Conservation (phyloP, 176 grass and related monocot genomes). For the Neostapfia colusana region DNA sequence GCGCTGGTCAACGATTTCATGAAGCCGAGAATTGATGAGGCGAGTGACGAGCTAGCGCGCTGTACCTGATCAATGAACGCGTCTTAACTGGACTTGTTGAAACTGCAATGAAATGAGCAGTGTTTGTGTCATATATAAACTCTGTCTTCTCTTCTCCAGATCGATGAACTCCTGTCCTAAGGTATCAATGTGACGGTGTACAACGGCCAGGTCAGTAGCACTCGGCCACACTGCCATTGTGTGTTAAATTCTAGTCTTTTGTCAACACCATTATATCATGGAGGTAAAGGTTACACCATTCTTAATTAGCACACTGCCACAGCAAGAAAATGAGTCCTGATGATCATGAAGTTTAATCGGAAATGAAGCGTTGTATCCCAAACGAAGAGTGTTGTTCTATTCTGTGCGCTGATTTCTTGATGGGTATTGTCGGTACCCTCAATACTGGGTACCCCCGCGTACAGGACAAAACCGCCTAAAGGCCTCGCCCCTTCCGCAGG, state of each 20-base stretch:
- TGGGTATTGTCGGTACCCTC: too few species aligned
- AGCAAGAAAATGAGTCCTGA: neutral
- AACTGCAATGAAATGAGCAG: too few species aligned
- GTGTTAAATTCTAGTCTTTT: neutral
- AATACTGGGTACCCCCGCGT: too few species aligned
- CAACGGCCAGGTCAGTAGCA: constrained; percentile 56
- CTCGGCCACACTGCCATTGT: neutral
- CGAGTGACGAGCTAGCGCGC: neutral
- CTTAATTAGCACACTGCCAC: neutral
- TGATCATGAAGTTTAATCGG: neutral
- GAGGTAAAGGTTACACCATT: too few species aligned
- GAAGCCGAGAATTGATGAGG: constrained; percentile 87
- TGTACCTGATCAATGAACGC: neutral
- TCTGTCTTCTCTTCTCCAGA: constrained; percentile 16
- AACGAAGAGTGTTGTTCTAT: constrained; percentile 1
- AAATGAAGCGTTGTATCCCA: neutral
- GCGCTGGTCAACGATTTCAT: constrained; percentile 70
- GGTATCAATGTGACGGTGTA: constrained; percentile 71
- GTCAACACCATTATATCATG: neutral
- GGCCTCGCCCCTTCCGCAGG: too few species aligned
- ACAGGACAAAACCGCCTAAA: too few species aligned
- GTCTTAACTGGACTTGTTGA: too few species aligned
- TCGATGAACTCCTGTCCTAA: constrained; percentile 58
- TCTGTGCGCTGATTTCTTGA: neutral
- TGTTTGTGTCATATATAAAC: too few species aligned